Percentiles rank a stretch among this genome's conserved stretches.
Conservation (phyloP, 495 filamentous ascomycete genomes). For the Neurospora intermedia region DNA sequence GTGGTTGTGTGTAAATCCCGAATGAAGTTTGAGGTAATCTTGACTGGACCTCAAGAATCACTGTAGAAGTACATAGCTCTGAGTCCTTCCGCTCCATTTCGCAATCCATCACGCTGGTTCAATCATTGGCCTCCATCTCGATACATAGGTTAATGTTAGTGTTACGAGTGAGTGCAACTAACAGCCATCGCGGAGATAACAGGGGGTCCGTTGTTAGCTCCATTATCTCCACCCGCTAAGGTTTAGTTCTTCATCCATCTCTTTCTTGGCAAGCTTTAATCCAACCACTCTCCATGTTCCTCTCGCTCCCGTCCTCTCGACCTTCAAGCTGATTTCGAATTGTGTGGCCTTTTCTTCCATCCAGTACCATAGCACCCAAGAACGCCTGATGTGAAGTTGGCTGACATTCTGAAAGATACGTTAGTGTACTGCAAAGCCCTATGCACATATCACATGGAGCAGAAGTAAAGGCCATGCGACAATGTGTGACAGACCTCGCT, state of each 20-base stretch:
- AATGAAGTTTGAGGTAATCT: no score
- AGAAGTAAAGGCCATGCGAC: not conserved
- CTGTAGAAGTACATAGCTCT: no score
- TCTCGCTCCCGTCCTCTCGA: not conserved
- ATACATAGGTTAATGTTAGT: not conserved
- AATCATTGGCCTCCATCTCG: not conserved
- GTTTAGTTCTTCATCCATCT: not conserved
- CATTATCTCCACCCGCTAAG: not conserved
- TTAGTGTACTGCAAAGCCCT: not conserved
- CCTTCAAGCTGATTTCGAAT: not conserved
- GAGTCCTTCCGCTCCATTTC: no score
- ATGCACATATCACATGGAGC: not conserved
- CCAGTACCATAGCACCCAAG: not conserved
- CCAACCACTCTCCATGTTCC: not conserved
- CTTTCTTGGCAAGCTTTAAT: not conserved
- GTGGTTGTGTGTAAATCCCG: no score
- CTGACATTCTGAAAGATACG: not conserved
- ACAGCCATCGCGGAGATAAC: not conserved
- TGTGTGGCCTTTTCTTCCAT: not conserved
- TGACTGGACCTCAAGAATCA: no score
- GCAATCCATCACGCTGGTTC: not conserved
- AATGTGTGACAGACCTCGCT: not conserved
- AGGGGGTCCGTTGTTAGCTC: not conserved
- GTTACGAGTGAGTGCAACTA: not conserved
- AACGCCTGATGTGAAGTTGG: not conserved